Base-by-base conservation (phyloP, 1,139 yeast species). In the Nakaseomyces uthaithaninus region DNA sequence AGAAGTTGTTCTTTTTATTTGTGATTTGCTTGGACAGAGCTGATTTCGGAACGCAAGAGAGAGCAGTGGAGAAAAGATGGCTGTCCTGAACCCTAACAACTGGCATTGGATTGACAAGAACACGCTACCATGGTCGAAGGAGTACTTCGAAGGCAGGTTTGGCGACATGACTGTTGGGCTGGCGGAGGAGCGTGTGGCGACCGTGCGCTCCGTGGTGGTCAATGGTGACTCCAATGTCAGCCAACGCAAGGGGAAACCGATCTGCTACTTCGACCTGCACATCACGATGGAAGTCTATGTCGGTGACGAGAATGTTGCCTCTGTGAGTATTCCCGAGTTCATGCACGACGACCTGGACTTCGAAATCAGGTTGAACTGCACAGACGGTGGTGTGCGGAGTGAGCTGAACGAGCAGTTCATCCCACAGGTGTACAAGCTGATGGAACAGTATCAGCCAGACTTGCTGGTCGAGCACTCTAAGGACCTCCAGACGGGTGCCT, bases 81-180 rank as follows among this genome's bases (percentile, higher is more conserved):
- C 78, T 40, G 87, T 81, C 35, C 81, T 80, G 59, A 82, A 82
- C 66, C 93, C 93, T 36, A 81, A 82, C 63, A 82, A 82, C 74
- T 82, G 91, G 93, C 91, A 82, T 66, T 82, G 93, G 91, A 79
- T 82, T 33, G 86, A 81, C 55, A 80, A 76, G 57, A 80, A 81
- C 66, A 80, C 89, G 52, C 69, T 81, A 41, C 79, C 84, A 42
- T 82, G 91, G 91, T 72, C 85, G 16, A 75, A 75, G 54, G 64
- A 64, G 10, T 81, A 80, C 56, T 67, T 82, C 46, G 62, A 68
- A 28, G 60, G 65, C 25, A 65, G 69, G 22, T 62, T 80, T 31
- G 50, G 64, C 9, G 55, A 65, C 41, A 61, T 73, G 26, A 46
- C 59, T 20, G 54, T 61, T 27, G 66, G 64, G 27, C 53, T 61